Conservation (phyloP, 495 filamentous ascomycete genomes). For the Pyrenopolyporus hunteri region DNA sequence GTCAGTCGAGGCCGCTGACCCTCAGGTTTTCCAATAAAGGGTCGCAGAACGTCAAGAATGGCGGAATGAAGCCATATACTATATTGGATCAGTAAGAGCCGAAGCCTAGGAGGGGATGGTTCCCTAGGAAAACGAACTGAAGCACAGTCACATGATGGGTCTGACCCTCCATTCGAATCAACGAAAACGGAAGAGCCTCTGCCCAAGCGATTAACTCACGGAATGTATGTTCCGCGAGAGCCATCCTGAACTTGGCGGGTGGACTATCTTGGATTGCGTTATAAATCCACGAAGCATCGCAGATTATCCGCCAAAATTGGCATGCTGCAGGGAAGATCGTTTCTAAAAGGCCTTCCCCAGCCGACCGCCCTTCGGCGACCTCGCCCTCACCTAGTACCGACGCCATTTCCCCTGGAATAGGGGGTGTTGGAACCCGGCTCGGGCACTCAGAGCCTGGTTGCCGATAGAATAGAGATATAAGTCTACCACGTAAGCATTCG, state of each 20-base stretch:
- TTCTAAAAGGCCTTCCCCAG: neutral
- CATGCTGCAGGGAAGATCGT: constrained; percentile 26
- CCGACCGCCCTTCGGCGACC: neutral
- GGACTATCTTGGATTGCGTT: constrained; percentile 14
- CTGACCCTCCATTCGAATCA: constrained; percentile 13
- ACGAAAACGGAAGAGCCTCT: constrained; percentile 17
- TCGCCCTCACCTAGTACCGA: neutral
- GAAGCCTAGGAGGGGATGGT: neutral
- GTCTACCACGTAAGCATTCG: constrained; percentile 7
- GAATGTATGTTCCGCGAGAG: constrained; percentile 32
- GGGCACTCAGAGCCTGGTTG: constrained; percentile 29
- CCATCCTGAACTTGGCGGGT: constrained; percentile 2
- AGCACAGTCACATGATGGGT: constrained; percentile 31
- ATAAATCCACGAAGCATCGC: constrained; percentile 34
- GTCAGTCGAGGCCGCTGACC: constrained; percentile 5
- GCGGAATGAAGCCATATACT: constrained; percentile 42
- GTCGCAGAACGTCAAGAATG: constrained; percentile 37
- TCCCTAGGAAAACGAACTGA: constrained; percentile 16
- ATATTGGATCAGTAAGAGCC: neutral
- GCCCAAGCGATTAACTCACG: constrained; percentile 34
- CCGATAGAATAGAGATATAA: constrained; percentile 32
- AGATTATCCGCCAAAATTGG: constrained; percentile 31
- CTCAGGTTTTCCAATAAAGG: constrained; percentile 14
- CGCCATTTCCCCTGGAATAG: constrained; percentile 25
- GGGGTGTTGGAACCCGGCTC: constrained; percentile 16